Base-by-base conservation (phyloP, 2,329 filamentous ascomycete species). In the Fusarium chlamydosporum region DNA sequence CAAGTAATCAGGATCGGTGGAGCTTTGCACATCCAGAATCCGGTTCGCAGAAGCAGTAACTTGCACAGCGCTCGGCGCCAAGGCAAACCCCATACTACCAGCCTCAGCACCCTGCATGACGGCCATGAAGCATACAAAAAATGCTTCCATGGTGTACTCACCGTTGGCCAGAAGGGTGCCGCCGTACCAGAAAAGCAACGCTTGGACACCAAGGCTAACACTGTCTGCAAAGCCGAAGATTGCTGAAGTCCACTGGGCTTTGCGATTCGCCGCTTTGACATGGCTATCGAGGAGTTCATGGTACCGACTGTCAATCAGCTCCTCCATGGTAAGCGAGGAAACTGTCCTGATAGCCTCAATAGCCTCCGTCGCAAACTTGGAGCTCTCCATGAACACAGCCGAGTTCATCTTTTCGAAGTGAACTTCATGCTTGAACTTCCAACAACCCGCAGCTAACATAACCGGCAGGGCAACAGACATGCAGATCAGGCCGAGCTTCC, bases 331-430 rank as follows among this genome's bases (percentile, higher is more conserved):
- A 5, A 91, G 77, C 0, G 86, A 82, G 0, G 86, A 81, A 2
- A 91, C 88, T 0, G 89, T 91, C n/a, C 88, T 81, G 61, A 90
- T 87, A 0, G 88, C 88, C 3, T 85, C 82, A 6, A 91, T 86
- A 3, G 88, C 85, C 70, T 91, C 89, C 0, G 86, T 83, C 2
- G 87, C 88, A 61, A 90, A 90, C 60, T 89, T 83, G 0, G 88
- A 88, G 66, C 86, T 89, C 38, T 86, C 83, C 10, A 82, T 81
- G 71, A 89, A 90, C 0, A 89, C 84, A 3, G 80, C 80, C 2
- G 85, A 81, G 43, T 88, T 89, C 78, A 88, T 82, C 42, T 82
- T 77, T 43, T 89, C 86, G 37, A 90, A 88, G 50, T 86, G 81
- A 12, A 83, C 74, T 70, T 87, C 85, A 2, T 85, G 79, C 15